A percentile compares a stretch with the other conserved stretches of the same genome.
phyloP scores from a whole-genome alignment of 495 filamentous ascomycete species.

The Podospora fimiseda region DNA sequence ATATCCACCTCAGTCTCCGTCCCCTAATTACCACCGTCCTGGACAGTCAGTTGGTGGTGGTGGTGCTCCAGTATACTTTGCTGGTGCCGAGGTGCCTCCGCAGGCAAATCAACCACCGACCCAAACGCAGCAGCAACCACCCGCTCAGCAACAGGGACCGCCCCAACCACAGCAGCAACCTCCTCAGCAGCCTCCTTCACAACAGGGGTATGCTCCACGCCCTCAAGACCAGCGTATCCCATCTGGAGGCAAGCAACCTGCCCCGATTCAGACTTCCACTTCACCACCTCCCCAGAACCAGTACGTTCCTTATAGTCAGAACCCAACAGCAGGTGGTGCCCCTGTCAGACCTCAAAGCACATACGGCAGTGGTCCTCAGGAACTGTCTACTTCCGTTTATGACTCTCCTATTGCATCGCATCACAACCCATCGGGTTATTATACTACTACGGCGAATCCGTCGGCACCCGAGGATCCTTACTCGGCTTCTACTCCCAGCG shows the following conservation, averaged over 20 bases:
- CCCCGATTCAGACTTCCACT: conserved; percentile 42
- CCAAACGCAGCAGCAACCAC: conserved; percentile 29
- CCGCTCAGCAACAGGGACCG: conserved; percentile 28
- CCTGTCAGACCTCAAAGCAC: conserved; percentile 60
- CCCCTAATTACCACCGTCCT: conserved; percentile 43
- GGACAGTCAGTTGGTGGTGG: conserved; percentile 21
- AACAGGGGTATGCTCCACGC: conserved; percentile 34
- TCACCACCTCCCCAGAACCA: conserved; percentile 33
- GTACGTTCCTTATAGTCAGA: conserved; percentile 36
- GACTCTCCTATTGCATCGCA: conserved; percentile 67
- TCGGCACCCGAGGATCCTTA: conserved; percentile 49
- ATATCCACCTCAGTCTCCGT: conserved; percentile 41
- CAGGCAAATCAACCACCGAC: conserved; percentile 23
- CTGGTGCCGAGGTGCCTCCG: conserved; percentile 39
- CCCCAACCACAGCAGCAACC: conserved; percentile 3
- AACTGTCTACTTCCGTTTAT: conserved; percentile 77
- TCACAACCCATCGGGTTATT: conserved; percentile 42
- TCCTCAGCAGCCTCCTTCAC: conserved; percentile 18
- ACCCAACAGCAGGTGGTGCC: conserved; percentile 25
- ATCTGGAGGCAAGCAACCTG: conserved; percentile 36
- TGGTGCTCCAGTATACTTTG: conserved; percentile 41
- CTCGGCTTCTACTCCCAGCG: conserved; percentile 22
- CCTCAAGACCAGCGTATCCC: conserved; percentile 33
- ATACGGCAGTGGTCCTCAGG: conserved; percentile 67
- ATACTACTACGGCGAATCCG: conserved; percentile 48